Percentiles rank a stretch among this genome's conserved stretches.
Evolutionary conservation across 306 rosid genomes (phyloP).

Genomic region (Senna siamea): DNA sequence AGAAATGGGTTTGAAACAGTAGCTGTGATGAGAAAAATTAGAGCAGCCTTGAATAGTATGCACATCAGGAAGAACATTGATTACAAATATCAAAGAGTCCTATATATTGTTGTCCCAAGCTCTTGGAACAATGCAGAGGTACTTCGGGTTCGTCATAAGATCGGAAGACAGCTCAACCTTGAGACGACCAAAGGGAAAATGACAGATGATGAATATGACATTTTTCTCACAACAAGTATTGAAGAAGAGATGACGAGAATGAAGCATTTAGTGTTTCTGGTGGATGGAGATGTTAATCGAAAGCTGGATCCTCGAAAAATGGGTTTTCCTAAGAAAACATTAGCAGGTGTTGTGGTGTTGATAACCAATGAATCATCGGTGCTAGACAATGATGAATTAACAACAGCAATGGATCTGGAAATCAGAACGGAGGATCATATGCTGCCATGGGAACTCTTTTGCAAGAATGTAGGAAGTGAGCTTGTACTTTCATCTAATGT

Average conservation of each 20-base stretch:
- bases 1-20: background rate
- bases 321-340: background rate
- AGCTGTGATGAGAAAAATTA: background rate
- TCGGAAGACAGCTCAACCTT: background rate
- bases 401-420: background rate
- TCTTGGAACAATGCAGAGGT: background rate
- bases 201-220: background rate
- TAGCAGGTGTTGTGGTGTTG: background rate
- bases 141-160: background rate
- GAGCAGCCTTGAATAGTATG: background rate
- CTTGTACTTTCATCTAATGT: background rate
- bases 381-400: background rate
- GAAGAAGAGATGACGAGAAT: background rate
- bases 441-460: slow-evolving; percentile 21
- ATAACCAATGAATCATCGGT: background rate
- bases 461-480: background rate
- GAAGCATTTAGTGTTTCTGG: background rate
- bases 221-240: background rate
- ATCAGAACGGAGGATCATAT: slow-evolving; percentile 25
- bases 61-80: background rate
- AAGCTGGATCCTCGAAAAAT: background rate
- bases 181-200: background rate
- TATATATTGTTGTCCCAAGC: background rate
- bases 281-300: background rate
- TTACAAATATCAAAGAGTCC: background rate